Conservation (phyloP, 2,329 filamentous ascomycete species). For the Phialophora chinensis region DNA sequence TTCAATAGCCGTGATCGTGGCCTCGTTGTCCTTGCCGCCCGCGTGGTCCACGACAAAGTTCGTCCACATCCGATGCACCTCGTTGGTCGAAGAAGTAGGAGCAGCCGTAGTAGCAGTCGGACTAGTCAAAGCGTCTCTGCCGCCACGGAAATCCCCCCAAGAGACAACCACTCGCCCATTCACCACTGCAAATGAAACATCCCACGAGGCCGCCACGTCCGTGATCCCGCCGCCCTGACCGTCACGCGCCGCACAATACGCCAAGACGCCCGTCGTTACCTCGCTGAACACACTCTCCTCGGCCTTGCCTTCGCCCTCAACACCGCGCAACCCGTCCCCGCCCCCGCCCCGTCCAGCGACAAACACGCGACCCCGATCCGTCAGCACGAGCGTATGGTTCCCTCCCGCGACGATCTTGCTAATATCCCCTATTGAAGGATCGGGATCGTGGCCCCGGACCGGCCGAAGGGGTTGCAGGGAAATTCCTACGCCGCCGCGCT, state of each 20-base stretch:
- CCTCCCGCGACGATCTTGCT: slow-evolving; percentile 68
- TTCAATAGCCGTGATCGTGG: slow-evolving; percentile 50
- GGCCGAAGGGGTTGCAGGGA: too few species aligned
- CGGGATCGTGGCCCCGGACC: neutral
- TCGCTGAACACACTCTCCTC: neutral
- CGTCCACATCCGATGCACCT: neutral
- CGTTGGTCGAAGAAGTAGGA: too few species aligned
- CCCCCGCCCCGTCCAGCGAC: slow-evolving; percentile 61
- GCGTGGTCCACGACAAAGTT: slow-evolving; percentile 31
- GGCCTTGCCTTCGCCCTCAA: neutral
- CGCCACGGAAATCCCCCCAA: slow-evolving; percentile 68
- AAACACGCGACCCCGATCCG: slow-evolving; percentile 64
- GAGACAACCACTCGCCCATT: slow-evolving; percentile 62
- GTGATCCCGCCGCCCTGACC: slow-evolving; percentile 38
- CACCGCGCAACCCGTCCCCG: neutral
- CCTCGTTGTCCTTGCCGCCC: neutral
- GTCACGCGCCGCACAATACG: neutral
- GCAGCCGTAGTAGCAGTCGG: neutral
- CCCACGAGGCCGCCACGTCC: slow-evolving; percentile 76
- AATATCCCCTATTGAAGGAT: slow-evolving; percentile 5
- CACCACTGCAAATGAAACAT: slow-evolving; percentile 66
- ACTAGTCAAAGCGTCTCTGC: slow-evolving; percentile 1
- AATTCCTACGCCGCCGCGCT: neutral
- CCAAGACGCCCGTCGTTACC: neutral
- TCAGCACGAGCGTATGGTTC: slow-evolving; percentile 82